phyloP scores from a whole-genome alignment of 768 basidiomycete species.

The Rhodosporidiobolus sp. region DNA sequence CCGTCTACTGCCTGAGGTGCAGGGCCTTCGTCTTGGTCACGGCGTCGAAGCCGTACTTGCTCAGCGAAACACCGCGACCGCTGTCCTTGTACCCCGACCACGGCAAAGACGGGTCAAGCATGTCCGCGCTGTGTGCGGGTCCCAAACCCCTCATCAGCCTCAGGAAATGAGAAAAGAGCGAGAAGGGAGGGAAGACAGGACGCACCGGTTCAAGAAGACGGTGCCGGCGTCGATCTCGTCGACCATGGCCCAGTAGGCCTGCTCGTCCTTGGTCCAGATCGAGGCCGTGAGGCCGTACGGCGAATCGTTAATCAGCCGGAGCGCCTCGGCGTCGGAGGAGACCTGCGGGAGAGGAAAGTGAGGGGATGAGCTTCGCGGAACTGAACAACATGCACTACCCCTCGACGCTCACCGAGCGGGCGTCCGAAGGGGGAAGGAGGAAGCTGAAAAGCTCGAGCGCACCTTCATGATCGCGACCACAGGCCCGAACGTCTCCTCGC shows the following conservation, averaged over 20 bases:
- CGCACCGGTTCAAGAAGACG: constrained; percentile 81
- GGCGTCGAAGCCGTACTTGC: constrained; percentile 64
- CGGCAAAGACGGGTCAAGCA: constrained; percentile 82
- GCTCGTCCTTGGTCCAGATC: constrained; percentile 77
- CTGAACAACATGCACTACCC: neutral
- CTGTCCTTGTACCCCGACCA: constrained; percentile 96
- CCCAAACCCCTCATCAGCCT: constrained; percentile 13
- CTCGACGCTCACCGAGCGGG: neutral
- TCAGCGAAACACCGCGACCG: constrained; percentile 84
- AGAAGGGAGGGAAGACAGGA: neutral
- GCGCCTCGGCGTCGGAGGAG: constrained; percentile 77
- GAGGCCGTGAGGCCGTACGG: constrained; percentile 91
- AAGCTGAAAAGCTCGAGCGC: constrained; percentile 14
- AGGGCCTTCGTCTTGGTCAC: constrained; percentile 41
- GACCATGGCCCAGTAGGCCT: constrained; percentile 64
- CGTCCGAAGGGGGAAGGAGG: neutral
- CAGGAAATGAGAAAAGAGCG: neutral
- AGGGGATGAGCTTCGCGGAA: neutral
- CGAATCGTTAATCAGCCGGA: constrained; percentile 92
- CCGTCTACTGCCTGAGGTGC: constrained; percentile 19
- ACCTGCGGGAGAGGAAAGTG: constrained; percentile 54
- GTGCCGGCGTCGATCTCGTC: constrained; percentile 82
- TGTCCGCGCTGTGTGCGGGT: constrained; percentile 64
- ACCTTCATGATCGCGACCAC: constrained; percentile 91
- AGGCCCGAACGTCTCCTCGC: constrained; percentile 66